Evolutionary conservation across 345 rosid genomes (phyloP), one percentile per base, ranked within the genome.

Genomic region (Geranium brycei): DNA sequence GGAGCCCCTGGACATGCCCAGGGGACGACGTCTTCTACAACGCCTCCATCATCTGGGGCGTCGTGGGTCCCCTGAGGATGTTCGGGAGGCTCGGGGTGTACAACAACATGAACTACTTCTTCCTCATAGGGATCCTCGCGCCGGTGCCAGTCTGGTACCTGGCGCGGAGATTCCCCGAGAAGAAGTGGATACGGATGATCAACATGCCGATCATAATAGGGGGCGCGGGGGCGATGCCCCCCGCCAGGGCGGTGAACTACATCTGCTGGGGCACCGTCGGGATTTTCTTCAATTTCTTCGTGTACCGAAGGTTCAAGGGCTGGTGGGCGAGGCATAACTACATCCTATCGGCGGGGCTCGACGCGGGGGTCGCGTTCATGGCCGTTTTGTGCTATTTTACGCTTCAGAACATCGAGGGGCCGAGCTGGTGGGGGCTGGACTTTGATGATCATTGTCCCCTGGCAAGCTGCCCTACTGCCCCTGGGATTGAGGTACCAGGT

Each of bases 1-100:
- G 81, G 66, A 84, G 83, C 64, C 86, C 81, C 0, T 84, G 85
- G 89, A 82, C 85, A 0, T 85, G 89, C 63, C 80, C 85, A 0
- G 65, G 77, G 19, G 82, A 77, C 4, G 68, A 75, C 23, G 75
- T 82, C 18, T 75, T 70, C 76, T 84, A 78, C 79, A 80, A 78
- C 63, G 81, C 83, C 41, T 84, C 87, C 57, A 62, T 82, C 74
- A 80, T 85, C 12, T 85, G 89, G 89, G 89, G 85, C 1, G 71
- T 80, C 18, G 83, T 82, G 0, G 89, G 83, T 5, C 83, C 83
- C 4, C 68, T 70, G 12, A 51, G 82, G 55, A 75, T 85, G 82
- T 82, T 80, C 40, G 82, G 82, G 10, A 66, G 62, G 31, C 72
- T 75, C 0, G 87, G 83, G 16, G 41, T 75, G 14, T 82, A 82